Conservation (phyloP, 208 protist species). For the Crithidia bombi region DNA sequence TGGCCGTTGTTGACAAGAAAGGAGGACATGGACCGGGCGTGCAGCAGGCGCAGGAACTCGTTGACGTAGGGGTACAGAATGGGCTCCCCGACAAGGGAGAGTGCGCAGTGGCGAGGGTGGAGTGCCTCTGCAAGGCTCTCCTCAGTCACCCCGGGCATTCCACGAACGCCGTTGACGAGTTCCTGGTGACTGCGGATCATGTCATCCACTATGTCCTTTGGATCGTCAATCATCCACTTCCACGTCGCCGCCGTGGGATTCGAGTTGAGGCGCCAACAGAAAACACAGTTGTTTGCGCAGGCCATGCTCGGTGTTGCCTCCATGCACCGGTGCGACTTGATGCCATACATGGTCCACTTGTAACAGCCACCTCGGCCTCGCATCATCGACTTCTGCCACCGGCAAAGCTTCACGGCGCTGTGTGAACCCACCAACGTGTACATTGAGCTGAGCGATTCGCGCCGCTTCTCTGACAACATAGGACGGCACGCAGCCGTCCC, state of each 20-base stretch:
- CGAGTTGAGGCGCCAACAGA: constrained; percentile 95
- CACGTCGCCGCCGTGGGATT: constrained; percentile 93
- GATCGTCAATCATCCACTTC: constrained; percentile 94
- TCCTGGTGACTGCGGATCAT: constrained; percentile 81
- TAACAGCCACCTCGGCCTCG: constrained; percentile 96
- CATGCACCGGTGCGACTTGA: constrained; percentile 96
- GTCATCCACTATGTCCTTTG: constrained; percentile 81
- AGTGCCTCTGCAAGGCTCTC: constrained; percentile 84
- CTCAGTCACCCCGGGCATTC: constrained; percentile 91
- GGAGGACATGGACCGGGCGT: constrained; percentile 84
- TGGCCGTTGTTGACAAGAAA: constrained; percentile 96
- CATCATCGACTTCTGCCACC: constrained; percentile 98
- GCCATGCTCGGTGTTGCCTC: constrained; percentile 96
- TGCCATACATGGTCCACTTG: constrained; percentile 98
- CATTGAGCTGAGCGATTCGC: constrained; percentile 65
- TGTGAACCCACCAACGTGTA: constrained; percentile 95
- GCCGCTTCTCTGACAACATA: constrained; percentile 81
- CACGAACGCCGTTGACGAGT: constrained; percentile 82
- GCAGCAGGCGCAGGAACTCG: constrained; percentile 82
- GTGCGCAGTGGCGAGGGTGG: constrained; percentile 90
- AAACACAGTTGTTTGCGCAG: constrained; percentile 97
- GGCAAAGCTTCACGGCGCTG: constrained; percentile 96
- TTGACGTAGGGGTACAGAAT: constrained; percentile 97
- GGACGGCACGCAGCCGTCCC: constrained; percentile 40
- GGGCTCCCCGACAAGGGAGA: constrained; percentile 95